Base-by-base conservation (phyloP, 768 basidiomycete species). In the Amanita rubescens region DNA sequence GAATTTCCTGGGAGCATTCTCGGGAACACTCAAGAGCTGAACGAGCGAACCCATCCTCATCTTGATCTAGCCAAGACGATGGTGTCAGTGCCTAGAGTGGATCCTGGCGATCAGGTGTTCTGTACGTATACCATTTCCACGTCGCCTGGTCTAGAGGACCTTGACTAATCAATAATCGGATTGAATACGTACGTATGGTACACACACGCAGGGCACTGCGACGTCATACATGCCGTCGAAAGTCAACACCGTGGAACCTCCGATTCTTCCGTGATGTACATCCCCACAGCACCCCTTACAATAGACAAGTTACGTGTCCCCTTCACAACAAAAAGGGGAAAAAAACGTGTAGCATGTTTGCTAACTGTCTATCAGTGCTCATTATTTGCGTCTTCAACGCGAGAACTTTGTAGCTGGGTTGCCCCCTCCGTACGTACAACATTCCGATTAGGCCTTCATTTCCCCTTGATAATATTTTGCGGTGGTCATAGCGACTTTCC, bases 21-120 rank as follows among this genome's bases (percentile, higher is more conserved):
- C 5, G 78, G 80, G 0, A 76, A 75, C 51, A 71, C 75, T 0
- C 81, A 81, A 51, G 83, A 84, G 58, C 63, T 83, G 27, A 79
- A 71, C 38, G 72, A 76, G 22, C 60, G 51, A 30, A 80, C 79
- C 0, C 85, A 87, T 58, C 85, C 85, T 0, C 84, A 87, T 65
- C 61, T 87, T n/a, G 63, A 68, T 51, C 69, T 87, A 17, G 70
- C 64, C 5, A 60, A 71, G 58, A 81, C 77, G 1, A 84, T 86
- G 82, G 67, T 77, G 8, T 74, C 77, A 8, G 69, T 85, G 38
- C 82, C 84, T 0, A 66, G 53, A 15, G 81, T 87, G 1, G 67
- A 78, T 39, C 82, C 84, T 3, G 84, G 84, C 0, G 80, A 85
- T 63, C 79, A 84, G 58, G 81, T 82, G 14, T 79, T 79, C 51